Conservation (phyloP, 106 monocot species). For the Dioscorea zingiberensis region DNA sequence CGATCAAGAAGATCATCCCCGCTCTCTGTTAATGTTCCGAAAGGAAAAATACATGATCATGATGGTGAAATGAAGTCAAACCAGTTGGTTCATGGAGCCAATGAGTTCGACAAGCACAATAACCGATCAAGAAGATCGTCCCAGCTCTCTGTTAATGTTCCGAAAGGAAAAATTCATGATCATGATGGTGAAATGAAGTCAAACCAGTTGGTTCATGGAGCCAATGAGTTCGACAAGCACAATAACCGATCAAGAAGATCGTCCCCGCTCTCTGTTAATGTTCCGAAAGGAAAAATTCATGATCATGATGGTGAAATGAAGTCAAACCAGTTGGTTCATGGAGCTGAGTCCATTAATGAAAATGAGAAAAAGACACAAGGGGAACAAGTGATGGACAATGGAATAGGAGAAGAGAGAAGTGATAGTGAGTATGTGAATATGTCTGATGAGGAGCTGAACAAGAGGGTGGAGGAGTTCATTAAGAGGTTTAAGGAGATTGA, state of each 20-base stretch:
- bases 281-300: too few relatives aligned
- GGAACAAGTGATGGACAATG: not conserved
- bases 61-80: not conserved
- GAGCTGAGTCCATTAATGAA: conserved; percentile 23
- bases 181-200: not conserved
- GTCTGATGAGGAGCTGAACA: conserved; percentile 71
- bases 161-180: not conserved
- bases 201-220: too few relatives aligned
- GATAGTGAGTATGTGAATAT: conserved; percentile 37
- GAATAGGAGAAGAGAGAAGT: not conserved
- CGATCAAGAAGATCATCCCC: not conserved
- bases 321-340: too few relatives aligned
- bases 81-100: too few relatives aligned
- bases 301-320: too few relatives aligned
- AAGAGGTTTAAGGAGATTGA: conserved; percentile 60
- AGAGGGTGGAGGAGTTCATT: conserved; percentile 74
- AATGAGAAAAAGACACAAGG: not conserved
- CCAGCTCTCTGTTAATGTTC: not conserved
- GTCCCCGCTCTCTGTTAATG: too few relatives aligned
- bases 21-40: not conserved
- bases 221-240: too few relatives aligned
- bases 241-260: too few relatives aligned
- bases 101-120: conserved; percentile 22
- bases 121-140: not conserved
- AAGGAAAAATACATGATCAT: not conserved